Percentiles rank a stretch among this genome's conserved stretches.
These are phyloP conservation scores for Lipomyces chichibuensis DNA, from an alignment of 805 yeast species.

Conservation along the genomic window DNA sequence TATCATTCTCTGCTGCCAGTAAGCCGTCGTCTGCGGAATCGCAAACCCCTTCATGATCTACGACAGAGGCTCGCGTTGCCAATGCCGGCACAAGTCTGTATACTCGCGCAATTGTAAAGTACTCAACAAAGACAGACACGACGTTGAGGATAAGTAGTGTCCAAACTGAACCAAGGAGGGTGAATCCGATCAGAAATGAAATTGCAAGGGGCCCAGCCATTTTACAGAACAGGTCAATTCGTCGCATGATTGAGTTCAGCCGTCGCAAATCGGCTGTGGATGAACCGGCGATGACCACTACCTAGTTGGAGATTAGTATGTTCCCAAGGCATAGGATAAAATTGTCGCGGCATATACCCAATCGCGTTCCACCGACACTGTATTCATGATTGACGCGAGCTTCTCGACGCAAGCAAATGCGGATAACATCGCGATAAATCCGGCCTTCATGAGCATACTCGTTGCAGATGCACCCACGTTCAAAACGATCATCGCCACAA, in stretches of 20 bases:
- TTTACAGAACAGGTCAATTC: slow-evolving; percentile 49
- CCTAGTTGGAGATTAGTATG: neutral
- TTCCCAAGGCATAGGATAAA: slow-evolving; percentile 38
- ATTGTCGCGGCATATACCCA: slow-evolving; percentile 40
- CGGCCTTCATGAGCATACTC: slow-evolving; percentile 8
- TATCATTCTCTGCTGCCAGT: slow-evolving; percentile 6
- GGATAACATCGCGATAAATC: slow-evolving; percentile 36
- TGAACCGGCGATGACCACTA: slow-evolving; percentile 44
- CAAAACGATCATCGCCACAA: slow-evolving; percentile 34
- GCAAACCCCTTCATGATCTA: slow-evolving; percentile 10
- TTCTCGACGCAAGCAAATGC: slow-evolving; percentile 46
- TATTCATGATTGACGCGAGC: slow-evolving; percentile 45
- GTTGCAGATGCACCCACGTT: slow-evolving; percentile 7
- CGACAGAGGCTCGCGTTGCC: slow-evolving; percentile 15
- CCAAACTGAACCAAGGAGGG: slow-evolving; percentile 40
- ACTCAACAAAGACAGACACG: slow-evolving; percentile 44
- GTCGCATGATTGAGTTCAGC: slow-evolving; percentile 46
- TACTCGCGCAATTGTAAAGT: slow-evolving; percentile 44
- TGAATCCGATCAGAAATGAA: slow-evolving; percentile 42
- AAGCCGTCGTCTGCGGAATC: neutral
- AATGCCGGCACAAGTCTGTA: slow-evolving; percentile 44
- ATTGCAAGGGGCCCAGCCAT: slow-evolving; percentile 48
- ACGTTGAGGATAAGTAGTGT: slow-evolving; percentile 42
- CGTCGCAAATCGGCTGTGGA: slow-evolving; percentile 39
- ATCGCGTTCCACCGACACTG: slow-evolving; percentile 48